Evolutionary conservation across 2,329 filamentous ascomycete genomes (phyloP).

Genomic region (Colletotrichum camelliae): DNA sequence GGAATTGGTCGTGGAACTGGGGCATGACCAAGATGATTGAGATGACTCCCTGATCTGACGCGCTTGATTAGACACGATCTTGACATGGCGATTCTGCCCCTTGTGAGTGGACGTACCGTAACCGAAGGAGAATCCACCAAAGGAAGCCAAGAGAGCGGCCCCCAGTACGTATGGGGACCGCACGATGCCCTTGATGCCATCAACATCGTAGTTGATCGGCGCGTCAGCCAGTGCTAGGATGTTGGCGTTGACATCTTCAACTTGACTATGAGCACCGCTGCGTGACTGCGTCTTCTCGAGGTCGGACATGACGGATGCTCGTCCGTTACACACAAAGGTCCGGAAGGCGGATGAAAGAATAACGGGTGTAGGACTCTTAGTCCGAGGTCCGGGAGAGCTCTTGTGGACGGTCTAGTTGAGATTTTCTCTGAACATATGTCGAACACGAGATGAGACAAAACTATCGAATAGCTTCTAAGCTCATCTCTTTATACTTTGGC

Average conservation of each 20-base stretch:
- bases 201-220: constrained; percentile 29
- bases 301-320: not conserved
- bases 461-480: not conserved
- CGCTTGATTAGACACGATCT: not conserved
- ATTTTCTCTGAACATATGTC: not conserved
- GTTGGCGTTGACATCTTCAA: not conserved
- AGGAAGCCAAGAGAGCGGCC: constrained; percentile 44
- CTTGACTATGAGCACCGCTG: not conserved
- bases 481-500: not conserved
- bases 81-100: rapidly evolving
- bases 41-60: constrained; percentile 38
- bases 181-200: constrained; percentile 35
- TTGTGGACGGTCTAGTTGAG: not conserved
- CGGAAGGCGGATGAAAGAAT: not conserved
- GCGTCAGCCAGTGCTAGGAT: not conserved
- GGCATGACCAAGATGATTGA: constrained; percentile 49
- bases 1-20: constrained; percentile 45
- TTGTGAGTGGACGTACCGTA: constrained; percentile 24
- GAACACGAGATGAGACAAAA: not conserved
- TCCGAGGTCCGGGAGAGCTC: not conserved
- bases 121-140: constrained; percentile 38
- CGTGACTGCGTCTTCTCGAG: not conserved
- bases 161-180: constrained; percentile 45
- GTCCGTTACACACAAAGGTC: not conserved
- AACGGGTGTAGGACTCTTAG: not conserved